A percentile compares a stretch with the other conserved stretches of the same genome.
Conservation (phyloP, 1,284 basidiomycete genomes). For the Cryptococcus sp. region DNA sequence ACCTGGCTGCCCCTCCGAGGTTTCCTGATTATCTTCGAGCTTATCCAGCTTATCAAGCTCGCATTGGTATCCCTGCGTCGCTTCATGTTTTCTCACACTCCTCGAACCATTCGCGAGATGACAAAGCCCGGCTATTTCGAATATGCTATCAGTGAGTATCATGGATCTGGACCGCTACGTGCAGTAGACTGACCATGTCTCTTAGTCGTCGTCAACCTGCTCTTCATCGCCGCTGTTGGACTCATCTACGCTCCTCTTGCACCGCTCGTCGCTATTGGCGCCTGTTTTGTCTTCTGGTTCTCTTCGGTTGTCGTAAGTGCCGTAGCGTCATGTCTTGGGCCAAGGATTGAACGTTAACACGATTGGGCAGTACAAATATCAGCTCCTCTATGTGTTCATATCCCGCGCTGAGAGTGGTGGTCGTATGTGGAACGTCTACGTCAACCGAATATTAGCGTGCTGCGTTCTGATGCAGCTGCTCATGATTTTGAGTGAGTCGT, state of each 20-base stretch:
- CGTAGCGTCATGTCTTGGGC: constrained; percentile 35
- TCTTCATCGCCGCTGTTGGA: constrained; percentile 85
- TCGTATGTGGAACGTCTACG: constrained; percentile 86
- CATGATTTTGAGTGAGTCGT: constrained; percentile 76
- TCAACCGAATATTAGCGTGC: constrained; percentile 77
- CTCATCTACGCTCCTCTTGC: constrained; percentile 90
- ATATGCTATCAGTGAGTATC: constrained; percentile 55
- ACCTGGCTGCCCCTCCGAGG: constrained; percentile 94
- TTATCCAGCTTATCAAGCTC: constrained; percentile 92
- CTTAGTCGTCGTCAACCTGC: constrained; percentile 55
- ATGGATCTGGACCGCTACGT: background rate
- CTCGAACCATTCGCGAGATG: constrained; percentile 92
- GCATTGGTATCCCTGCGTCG: constrained; percentile 83
- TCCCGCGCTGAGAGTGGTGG: constrained; percentile 88
- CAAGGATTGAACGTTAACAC: constrained; percentile 45
- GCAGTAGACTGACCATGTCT: background rate
- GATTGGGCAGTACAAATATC: constrained; percentile 80
- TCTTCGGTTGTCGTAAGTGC: constrained; percentile 47
- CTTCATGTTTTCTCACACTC: constrained; percentile 87
- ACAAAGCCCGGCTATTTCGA: constrained; percentile 93
- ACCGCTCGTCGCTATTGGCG: constrained; percentile 68
- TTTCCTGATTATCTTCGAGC: constrained; percentile 89
- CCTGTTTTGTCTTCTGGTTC: constrained; percentile 77
- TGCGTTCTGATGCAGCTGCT: constrained; percentile 79
- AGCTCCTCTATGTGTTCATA: constrained; percentile 88